Percentiles rank a stretch among this genome's conserved stretches.
These are phyloP conservation scores for Solanum dulcamara DNA, from an alignment of 257 asterid genomes.

Conservation along the genomic window DNA sequence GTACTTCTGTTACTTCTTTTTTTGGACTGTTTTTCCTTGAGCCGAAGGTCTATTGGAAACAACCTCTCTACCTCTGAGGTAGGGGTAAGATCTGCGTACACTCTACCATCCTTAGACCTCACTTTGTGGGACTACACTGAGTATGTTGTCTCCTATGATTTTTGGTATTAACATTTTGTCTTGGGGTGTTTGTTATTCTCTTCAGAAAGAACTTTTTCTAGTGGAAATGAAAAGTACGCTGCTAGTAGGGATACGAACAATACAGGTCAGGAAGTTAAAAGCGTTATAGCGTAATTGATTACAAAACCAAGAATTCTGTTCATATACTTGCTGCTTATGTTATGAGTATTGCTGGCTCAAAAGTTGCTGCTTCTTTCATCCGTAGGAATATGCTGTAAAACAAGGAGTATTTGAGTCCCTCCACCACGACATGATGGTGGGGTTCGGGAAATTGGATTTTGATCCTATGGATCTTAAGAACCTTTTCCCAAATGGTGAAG, in stretches of 20 bases:
- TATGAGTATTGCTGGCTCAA: background rate
- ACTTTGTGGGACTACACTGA: too few species aligned
- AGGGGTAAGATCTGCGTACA: background rate
- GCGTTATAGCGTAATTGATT: background rate
- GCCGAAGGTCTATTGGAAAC: background rate
- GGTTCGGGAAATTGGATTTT: constrained; percentile 40
- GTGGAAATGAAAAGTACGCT: background rate
- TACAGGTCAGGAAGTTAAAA: background rate
- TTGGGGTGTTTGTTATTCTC: background rate
- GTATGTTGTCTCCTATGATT: background rate
- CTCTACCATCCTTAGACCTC: background rate
- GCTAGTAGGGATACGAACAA: background rate
- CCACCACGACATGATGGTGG: constrained; percentile 38
- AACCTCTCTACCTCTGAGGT: background rate
- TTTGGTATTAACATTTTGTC: background rate
- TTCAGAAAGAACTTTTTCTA: background rate
- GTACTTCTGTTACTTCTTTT: background rate
- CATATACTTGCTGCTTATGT: background rate
- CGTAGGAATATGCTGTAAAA: constrained; percentile 27
- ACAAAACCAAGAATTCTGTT: background rate
- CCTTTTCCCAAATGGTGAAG: constrained; percentile 17
- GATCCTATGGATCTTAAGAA: constrained; percentile 36
- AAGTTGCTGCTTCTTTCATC: constrained; percentile 2
- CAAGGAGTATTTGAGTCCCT: constrained; percentile 38
- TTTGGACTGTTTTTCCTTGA: background rate